These are phyloP conservation scores for Ensete ventricosum DNA, from an alignment of 176 grass and related monocot species.

Conservation along the genomic window DNA sequence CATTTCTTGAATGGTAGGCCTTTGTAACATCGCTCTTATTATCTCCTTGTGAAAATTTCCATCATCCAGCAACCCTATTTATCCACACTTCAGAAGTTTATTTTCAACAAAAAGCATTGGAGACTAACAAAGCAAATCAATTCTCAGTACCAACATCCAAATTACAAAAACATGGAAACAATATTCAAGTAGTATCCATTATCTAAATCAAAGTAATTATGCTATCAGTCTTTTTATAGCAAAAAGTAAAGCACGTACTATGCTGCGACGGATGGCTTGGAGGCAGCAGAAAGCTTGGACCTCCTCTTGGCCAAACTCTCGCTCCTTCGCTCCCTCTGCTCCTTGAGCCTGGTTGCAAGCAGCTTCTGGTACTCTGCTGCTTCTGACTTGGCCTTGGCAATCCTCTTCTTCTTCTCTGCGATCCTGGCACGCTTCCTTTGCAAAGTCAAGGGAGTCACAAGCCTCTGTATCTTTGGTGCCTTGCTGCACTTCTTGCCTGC, in stretches of 20 bases:
- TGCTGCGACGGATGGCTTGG: slow-evolving; percentile 35
- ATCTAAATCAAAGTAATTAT: too few species aligned
- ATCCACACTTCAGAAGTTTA: too few species aligned
- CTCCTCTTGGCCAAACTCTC: slow-evolving; percentile 92
- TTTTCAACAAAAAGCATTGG: too few species aligned
- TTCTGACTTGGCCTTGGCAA: slow-evolving; percentile 68
- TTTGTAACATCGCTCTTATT: too few species aligned
- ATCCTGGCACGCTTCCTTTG: slow-evolving; percentile 87
- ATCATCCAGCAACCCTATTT: too few species aligned
- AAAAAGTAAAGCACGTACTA: background rate
- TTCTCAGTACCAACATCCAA: too few species aligned
- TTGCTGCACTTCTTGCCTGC: slow-evolving; percentile 94
- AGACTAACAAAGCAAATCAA: too few species aligned
- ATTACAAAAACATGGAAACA: too few species aligned
- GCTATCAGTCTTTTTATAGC: too few species aligned
- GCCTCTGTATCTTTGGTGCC: slow-evolving; percentile 95
- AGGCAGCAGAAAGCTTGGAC: slow-evolving; percentile 61
- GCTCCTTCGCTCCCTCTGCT: slow-evolving; percentile 66
- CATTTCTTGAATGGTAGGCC: too few species aligned
- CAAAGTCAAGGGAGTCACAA: slow-evolving; percentile 78
- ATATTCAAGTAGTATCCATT: too few species aligned
- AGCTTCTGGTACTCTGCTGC: slow-evolving; percentile 96
- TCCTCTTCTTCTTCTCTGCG: slow-evolving; percentile 92
- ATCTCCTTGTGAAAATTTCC: too few species aligned
- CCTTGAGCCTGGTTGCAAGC: slow-evolving; percentile 72